These are phyloP conservation scores for Microbotryum saponariae DNA, from an alignment of 1,284 basidiomycete species.

Conservation along the genomic window DNA sequence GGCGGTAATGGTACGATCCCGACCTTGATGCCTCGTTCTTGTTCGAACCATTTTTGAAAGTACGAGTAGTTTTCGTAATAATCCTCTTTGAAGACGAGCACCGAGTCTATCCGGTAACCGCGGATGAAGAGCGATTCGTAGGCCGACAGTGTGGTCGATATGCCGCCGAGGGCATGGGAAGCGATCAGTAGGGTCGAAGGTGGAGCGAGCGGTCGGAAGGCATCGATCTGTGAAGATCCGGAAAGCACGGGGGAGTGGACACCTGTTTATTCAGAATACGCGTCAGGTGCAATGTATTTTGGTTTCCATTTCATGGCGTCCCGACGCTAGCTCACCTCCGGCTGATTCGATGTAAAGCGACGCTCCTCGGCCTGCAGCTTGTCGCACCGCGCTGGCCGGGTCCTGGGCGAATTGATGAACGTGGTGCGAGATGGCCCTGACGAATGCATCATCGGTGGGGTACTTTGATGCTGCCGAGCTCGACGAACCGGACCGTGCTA, in stretches of 20 bases:
- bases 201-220: conserved; percentile 73
- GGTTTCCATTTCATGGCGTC: too few species aligned
- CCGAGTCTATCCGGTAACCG: conserved; percentile 78
- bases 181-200: conserved; percentile 75
- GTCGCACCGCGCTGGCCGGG: conserved; percentile 24
- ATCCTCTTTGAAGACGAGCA: conserved; percentile 78
- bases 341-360: conserved; percentile 74
- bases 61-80: conserved; percentile 85
- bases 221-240: conserved; percentile 77
- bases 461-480: conserved; percentile 42
- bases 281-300: too few species aligned
- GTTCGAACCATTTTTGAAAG: conserved; percentile 66
- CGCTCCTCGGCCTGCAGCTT: conserved; percentile 30
- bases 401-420: conserved; percentile 50
- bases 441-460: conserved; percentile 56
- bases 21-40: conserved; percentile 53
- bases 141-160: conserved; percentile 85
- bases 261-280: conserved; percentile 48
- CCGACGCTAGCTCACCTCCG: conserved; percentile 18
- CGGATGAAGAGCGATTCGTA: conserved; percentile 86
- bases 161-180: conserved; percentile 83
- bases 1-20: conserved; percentile 57
- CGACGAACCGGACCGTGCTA: conserved; percentile 41
- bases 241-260: conserved; percentile 85
- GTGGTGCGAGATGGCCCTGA: conserved; percentile 58